These are phyloP conservation scores for Pseudogymnoascus sp. DNA, from an alignment of 2,329 filamentous ascomycete species.

Conservation along the genomic window DNA sequence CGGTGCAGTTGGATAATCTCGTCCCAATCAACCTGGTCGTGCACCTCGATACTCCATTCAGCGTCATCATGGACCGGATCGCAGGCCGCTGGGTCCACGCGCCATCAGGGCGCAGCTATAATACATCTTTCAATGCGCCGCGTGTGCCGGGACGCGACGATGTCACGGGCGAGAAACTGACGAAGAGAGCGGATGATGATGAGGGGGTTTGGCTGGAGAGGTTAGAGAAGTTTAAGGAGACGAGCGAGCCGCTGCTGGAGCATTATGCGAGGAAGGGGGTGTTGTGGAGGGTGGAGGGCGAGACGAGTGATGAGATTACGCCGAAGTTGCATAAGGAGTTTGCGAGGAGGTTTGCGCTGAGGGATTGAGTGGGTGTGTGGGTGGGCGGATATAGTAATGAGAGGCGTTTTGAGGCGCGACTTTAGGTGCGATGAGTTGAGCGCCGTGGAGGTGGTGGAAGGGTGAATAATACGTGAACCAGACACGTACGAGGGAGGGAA, in stretches of 20 bases:
- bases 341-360: constrained; percentile 58
- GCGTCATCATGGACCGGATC: constrained; percentile 83
- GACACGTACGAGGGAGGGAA: background rate
- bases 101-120: constrained; percentile 87
- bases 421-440: background rate
- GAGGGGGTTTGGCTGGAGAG: constrained; percentile 78
- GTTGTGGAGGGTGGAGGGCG: constrained; percentile 77
- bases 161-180: constrained; percentile 77
- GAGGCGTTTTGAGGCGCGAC: background rate
- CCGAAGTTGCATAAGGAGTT: constrained; percentile 84
- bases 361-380: background rate
- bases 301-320: constrained; percentile 90
- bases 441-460: background rate
- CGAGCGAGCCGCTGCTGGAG: constrained; percentile 73
- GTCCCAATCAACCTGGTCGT: constrained; percentile 95
- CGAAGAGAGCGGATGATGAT: constrained; percentile 76
- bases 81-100: constrained; percentile 90
- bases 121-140: constrained; percentile 85
- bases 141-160: constrained; percentile 77
- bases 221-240: constrained; percentile 78
- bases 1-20: constrained; percentile 64
- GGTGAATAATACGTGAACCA: background rate
- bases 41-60: constrained; percentile 74
- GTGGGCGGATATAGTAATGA: background rate
- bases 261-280: constrained; percentile 82